Evolutionary conservation across 2,329 filamentous ascomycete species (phyloP).

Genomic region (Colletotrichum plurivorum): DNA sequence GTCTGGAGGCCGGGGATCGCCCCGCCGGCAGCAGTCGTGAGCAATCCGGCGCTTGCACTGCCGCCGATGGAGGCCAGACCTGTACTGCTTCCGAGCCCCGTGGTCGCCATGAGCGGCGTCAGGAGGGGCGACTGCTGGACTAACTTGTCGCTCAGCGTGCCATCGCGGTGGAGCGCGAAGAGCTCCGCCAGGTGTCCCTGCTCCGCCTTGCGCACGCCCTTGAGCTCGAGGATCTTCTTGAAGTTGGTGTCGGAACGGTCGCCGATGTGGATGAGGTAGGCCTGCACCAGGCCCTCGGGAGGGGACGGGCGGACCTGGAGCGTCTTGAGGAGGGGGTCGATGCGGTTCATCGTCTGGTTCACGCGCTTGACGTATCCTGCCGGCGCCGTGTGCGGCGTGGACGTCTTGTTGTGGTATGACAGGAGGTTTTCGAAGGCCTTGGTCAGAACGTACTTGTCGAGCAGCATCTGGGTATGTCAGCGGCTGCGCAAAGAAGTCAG

Average conservation of each 20-base stretch:
- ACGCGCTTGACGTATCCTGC: conserved; percentile 87
- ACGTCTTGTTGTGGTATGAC: conserved; percentile 68
- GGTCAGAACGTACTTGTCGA: conserved; percentile 93
- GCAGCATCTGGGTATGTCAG: conserved; percentile 78
- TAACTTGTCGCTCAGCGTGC: conserved; percentile 78
- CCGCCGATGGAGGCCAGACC: conserved; percentile 51
- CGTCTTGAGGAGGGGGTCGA: conserved; percentile 95
- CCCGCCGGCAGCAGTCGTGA: conserved; percentile 50
- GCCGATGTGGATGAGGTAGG: conserved; percentile 96
- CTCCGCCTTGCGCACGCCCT: conserved; percentile 89
- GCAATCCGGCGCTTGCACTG: conserved; percentile 57
- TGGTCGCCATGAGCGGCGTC: conserved; percentile 71
- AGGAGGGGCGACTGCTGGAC: conserved; percentile 79
- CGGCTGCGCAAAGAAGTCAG: not conserved
- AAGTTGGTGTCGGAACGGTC: conserved; percentile 96
- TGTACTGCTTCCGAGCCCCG: conserved; percentile 53
- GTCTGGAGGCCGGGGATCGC: conserved; percentile 56
- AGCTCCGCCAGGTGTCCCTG: conserved; percentile 88
- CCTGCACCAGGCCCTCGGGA: conserved; percentile 94
- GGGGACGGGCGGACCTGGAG: conserved; percentile 93
- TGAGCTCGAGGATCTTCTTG: conserved; percentile 94
- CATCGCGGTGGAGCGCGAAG: conserved; percentile 84
- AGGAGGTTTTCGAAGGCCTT: conserved; percentile 82
- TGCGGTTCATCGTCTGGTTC: conserved; percentile 84
- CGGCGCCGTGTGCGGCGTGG: conserved; percentile 57